Percentiles rank a stretch among this genome's conserved stretches.
Conservation (phyloP, 1,139 yeast species). For the Pichia inconspicua region DNA sequence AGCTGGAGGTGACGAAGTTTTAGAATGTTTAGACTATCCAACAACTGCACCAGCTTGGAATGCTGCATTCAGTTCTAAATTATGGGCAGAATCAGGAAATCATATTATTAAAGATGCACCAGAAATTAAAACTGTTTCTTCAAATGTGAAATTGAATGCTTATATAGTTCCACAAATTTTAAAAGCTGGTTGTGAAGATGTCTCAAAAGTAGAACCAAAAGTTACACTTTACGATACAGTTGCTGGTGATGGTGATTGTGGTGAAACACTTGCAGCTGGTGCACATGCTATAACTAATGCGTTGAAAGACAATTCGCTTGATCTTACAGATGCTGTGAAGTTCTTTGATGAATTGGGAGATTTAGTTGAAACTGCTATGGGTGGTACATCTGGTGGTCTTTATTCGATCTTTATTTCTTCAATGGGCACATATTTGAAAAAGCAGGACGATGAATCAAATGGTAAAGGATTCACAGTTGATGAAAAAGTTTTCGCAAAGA, state of each 20-base stretch:
- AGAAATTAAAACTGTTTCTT: slow-evolving; percentile 22
- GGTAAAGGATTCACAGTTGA: slow-evolving; percentile 28
- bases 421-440: slow-evolving; percentile 43
- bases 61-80: slow-evolving; percentile 25
- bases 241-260: slow-evolving; percentile 98
- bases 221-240: slow-evolving; percentile 79
- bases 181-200: slow-evolving; percentile 41
- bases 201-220: slow-evolving; percentile 58
- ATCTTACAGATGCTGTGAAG: slow-evolving; percentile 41
- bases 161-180: slow-evolving; percentile 34
- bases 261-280: slow-evolving; percentile 80
- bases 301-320: slow-evolving; percentile 35
- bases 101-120: slow-evolving; percentile 31
- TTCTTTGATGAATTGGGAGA: slow-evolving; percentile 60
- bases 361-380: slow-evolving; percentile 82
- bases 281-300: slow-evolving; percentile 62
- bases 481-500: slow-evolving; percentile 32
- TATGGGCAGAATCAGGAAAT: slow-evolving; percentile 31
- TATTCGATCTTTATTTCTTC: slow-evolving; percentile 78
- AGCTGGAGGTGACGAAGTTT: slow-evolving; percentile 34
- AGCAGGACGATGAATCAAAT: slow-evolving; percentile 25
- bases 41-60: slow-evolving; percentile 85
- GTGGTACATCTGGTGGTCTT: slow-evolving; percentile 93
- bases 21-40: slow-evolving; percentile 53
- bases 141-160: slow-evolving; percentile 38